Evolutionary conservation across 2,329 filamentous ascomycete genomes (phyloP).

Genomic region (Blumeriella jaapii): DNA sequence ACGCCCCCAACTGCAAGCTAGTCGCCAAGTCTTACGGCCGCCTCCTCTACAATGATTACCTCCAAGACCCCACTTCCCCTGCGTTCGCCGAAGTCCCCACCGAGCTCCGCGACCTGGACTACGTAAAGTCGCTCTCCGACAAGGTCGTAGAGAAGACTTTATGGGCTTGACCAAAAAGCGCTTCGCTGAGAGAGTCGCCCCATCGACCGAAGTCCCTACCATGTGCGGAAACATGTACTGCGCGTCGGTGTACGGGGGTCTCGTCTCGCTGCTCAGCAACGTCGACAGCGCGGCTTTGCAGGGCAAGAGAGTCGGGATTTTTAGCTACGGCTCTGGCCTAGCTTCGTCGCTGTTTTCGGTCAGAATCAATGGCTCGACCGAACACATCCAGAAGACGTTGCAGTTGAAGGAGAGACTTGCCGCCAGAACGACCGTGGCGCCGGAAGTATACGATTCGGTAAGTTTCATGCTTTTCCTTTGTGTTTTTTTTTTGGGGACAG

Average conservation of each 20-base stretch:
- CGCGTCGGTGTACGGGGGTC: constrained; percentile 45
- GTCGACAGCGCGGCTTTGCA: constrained; percentile 43
- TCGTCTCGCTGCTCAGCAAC: constrained; percentile 42
- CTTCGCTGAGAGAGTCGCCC: constrained; percentile 66
- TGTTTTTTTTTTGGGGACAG: too few relatives aligned
- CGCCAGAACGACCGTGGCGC: constrained; percentile 52
- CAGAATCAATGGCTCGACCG: constrained; percentile 60
- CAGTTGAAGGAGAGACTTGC: constrained; percentile 59
- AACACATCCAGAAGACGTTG: constrained; percentile 53
- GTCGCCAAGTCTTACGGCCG: constrained; percentile 78
- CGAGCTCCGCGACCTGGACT: constrained; percentile 68
- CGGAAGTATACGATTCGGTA: constrained; percentile 64
- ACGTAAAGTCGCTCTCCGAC: constrained; percentile 67
- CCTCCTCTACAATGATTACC: constrained; percentile 77
- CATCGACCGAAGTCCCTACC: constrained; percentile 64
- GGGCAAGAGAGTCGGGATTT: constrained; percentile 44
- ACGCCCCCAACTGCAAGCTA: constrained; percentile 78
- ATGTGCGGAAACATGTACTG: constrained; percentile 58
- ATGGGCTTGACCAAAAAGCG: constrained; percentile 76
- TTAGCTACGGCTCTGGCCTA: constrained; percentile 65
- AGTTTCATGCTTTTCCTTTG: constrained; percentile 29
- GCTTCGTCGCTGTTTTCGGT: constrained; percentile 58
- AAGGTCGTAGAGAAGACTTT: constrained; percentile 82
- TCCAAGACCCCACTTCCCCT: constrained; percentile 53
- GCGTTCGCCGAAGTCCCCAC: constrained; percentile 64